Conservation (phyloP, 2,329 filamentous ascomycete genomes). For the Malbranchea zuffiana region DNA sequence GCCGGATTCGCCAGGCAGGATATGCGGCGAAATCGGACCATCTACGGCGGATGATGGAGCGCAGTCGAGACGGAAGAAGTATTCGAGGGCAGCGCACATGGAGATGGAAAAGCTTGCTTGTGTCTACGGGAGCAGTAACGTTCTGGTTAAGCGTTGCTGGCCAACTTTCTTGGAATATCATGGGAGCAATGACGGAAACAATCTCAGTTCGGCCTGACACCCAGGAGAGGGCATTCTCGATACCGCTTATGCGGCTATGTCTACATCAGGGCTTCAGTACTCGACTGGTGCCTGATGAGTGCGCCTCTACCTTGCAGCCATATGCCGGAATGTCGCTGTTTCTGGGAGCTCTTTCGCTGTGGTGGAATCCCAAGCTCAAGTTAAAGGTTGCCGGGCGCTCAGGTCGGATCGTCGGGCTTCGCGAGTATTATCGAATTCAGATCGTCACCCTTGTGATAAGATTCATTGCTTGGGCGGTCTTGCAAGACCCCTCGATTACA, state of each 20-base stretch:
- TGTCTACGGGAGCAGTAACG: constrained; percentile 33
- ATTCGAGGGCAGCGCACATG: constrained; percentile 25
- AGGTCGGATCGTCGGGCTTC: constrained; percentile 33
- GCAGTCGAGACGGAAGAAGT: constrained; percentile 35
- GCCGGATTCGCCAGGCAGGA: constrained; percentile 56
- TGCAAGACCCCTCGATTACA: constrained; percentile 30
- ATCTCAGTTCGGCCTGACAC: constrained; percentile 3
- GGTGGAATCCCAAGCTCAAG: constrained; percentile 41
- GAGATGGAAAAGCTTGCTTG: constrained; percentile 36
- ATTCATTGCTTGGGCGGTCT: constrained; percentile 35
- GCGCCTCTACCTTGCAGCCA: constrained; percentile 23
- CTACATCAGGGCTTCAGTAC: constrained; percentile 15
- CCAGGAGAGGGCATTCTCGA: constrained; percentile 8
- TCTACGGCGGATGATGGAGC: constrained; percentile 62
- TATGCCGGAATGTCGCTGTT: constrained; percentile 31
- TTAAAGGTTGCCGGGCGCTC: constrained; percentile 33
- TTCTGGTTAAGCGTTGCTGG: constrained; percentile 35
- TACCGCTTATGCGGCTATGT: constrained; percentile 18
- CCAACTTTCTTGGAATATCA: constrained; percentile 35
- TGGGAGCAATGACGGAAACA: constrained; percentile 23
- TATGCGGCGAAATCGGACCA: constrained; percentile 81
- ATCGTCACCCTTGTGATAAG: constrained; percentile 36
- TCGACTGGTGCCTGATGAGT: constrained; percentile 20
- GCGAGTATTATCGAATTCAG: constrained; percentile 39
- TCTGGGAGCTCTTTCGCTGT: constrained; percentile 35